Evolutionary conservation across 164 flowering plant genomes (phyloP).

Genomic region (Sedum album): DNA sequence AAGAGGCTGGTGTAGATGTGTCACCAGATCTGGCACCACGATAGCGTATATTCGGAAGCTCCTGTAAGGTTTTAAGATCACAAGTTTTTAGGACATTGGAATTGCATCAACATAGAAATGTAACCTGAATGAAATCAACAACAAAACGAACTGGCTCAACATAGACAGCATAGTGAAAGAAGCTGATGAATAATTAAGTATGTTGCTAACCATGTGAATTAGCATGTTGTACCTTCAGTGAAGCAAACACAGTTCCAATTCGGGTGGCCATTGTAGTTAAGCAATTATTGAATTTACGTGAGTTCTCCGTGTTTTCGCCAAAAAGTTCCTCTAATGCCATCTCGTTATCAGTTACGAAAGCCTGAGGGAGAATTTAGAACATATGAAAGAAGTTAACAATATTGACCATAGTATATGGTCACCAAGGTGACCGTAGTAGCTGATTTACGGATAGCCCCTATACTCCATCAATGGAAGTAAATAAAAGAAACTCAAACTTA

Average conservation of each 20-base stretch:
- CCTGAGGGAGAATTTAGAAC: too few species aligned
- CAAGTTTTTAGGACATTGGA: background rate
- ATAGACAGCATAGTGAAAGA: background rate
- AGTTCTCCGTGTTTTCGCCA: slow-evolving; percentile 69
- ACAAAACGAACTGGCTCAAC: background rate
- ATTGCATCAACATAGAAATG: background rate
- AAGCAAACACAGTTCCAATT: slow-evolving; percentile 93
- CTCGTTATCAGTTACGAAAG: slow-evolving; percentile 83
- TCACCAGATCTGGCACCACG: slow-evolving; percentile 56
- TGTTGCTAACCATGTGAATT: background rate
- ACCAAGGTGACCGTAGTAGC: too few species aligned
- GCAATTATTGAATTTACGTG: slow-evolving; percentile 58
- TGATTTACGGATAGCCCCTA: background rate
- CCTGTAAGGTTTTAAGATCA: slow-evolving; percentile 32
- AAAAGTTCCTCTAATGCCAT: slow-evolving; percentile 75
- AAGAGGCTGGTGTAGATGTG: slow-evolving; percentile 34
- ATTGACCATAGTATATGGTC: too few species aligned
- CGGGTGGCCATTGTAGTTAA: slow-evolving; percentile 79
- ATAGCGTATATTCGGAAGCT: slow-evolving; percentile 75
- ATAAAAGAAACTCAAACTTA: background rate
- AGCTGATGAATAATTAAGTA: background rate
- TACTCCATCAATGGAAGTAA: too few species aligned
- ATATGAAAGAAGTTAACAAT: too few species aligned
- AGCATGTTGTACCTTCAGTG: slow-evolving; percentile 58
- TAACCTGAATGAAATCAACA: background rate